Conservation (phyloP, 2,329 filamentous ascomycete species). For the Diaporthe velutina region DNA sequence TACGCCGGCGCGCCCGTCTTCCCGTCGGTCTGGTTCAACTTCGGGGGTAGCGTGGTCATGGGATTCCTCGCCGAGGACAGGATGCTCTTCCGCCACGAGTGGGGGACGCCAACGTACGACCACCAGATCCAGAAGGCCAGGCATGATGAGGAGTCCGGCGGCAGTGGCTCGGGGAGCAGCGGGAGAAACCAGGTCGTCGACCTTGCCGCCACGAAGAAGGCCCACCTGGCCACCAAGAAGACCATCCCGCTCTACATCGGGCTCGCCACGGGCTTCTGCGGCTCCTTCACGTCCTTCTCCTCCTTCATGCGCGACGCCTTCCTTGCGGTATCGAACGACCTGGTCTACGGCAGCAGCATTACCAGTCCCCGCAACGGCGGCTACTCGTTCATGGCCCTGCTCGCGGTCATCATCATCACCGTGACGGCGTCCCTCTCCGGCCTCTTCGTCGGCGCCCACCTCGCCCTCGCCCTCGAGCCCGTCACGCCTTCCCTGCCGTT, state of each 20-base stretch:
- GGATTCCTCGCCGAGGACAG: constrained; percentile 87
- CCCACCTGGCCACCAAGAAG: constrained; percentile 78
- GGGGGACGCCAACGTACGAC: constrained; percentile 62
- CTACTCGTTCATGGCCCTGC: constrained; percentile 84
- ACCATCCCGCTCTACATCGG: constrained; percentile 88
- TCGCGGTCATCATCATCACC: constrained; percentile 81
- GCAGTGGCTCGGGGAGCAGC: constrained; percentile 40
- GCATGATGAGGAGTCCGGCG: constrained; percentile 54
- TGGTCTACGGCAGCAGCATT: constrained; percentile 60
- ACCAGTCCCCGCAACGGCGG: constrained; percentile 73
- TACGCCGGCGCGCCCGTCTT: constrained; percentile 86
- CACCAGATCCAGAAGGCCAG: constrained; percentile 50
- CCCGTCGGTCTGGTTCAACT: constrained; percentile 87
- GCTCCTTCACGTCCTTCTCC: constrained; percentile 85
- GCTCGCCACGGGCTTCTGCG: constrained; percentile 77
- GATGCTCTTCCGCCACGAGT: constrained; percentile 79
- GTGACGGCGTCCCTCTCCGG: constrained; percentile 78
- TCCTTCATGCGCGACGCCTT: constrained; percentile 86
- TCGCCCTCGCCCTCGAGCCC: constrained; percentile 73
- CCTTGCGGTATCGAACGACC: constrained; percentile 81
- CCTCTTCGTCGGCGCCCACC: constrained; percentile 79
- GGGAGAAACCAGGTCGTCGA: constrained; percentile 46
- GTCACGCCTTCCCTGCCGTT: constrained; percentile 73
- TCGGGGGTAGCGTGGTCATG: constrained; percentile 84
- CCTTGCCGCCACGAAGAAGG: constrained; percentile 64